Base-by-base conservation (phyloP, 2,329 filamentous ascomycete genomes). In the Emericellopsis atlantica region DNA sequence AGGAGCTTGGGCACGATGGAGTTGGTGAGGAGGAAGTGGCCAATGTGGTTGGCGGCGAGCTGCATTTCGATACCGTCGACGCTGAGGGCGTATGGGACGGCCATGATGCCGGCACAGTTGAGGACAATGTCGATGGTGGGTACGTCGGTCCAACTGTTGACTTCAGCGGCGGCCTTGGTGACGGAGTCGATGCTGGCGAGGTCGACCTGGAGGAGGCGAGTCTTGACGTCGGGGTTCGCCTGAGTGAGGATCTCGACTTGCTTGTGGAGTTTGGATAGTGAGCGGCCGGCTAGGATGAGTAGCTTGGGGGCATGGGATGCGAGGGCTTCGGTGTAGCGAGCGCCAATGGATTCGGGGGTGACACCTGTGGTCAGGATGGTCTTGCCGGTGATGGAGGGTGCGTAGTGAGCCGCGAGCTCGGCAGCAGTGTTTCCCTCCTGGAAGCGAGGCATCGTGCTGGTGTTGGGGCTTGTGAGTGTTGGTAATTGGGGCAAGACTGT, bases 81-180 rank as follows among this genome's bases (percentile, higher is more conserved):
- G 1, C 53, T 53, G 10, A 45, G 41, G 31, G 39, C 47, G 11
- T 45, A 46, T 14, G 44, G 42, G 4, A 51, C 36, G 5, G 49
- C 57, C 58, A 60, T 60, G 36, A 63, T 51, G 12, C 56, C 59
- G 1, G 66, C 65, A 40, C 60, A 67, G 49, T 67, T 66, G 45
- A 69, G 47, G 6, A 64, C 47, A 11, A 42, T 47, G 49, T 42
- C 49, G 11, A 54, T 47, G 7, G 49, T 48, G 45, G 48, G 51
- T 3, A 61, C 52, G 5, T 60, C 57, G 2, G 23, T 42, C 51
- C 56, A 59, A 1, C 42, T 32, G 11, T 57, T 59, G 5, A 68
- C 54, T 5, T 50, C 45, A 7, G 44, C 48, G 4, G 61, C 61
- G 0, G 62, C 58, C 2, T 45, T 37, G 15, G 63, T 57, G 6